Conservation (phyloP, 257 asterid species). For the Petunia axillaris region DNA sequence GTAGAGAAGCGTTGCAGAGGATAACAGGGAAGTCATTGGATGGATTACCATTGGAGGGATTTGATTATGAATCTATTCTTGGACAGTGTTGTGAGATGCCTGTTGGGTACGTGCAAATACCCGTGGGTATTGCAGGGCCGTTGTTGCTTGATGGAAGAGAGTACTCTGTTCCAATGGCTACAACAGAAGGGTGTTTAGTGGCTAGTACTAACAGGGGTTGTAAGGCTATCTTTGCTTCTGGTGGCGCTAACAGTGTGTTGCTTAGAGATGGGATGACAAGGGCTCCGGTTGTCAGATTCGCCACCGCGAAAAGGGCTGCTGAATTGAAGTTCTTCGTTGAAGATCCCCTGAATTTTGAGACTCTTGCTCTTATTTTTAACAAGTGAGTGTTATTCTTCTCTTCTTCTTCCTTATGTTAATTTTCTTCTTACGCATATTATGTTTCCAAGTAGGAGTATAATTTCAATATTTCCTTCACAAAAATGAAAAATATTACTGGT, state of each 20-base stretch:
- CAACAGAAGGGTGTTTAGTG: slow-evolving; percentile 64
- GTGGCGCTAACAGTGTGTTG: slow-evolving; percentile 52
- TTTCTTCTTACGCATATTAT: neutral
- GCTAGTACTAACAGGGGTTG: slow-evolving; percentile 73
- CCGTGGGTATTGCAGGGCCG: slow-evolving; percentile 69
- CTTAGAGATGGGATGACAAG: slow-evolving; percentile 62
- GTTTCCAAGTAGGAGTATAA: neutral
- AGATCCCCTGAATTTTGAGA: slow-evolving; percentile 49
- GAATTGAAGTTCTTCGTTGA: slow-evolving; percentile 58
- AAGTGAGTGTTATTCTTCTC: slow-evolving; percentile 38
- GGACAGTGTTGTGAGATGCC: slow-evolving; percentile 81
- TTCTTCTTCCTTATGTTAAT: neutral
- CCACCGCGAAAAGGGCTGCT: slow-evolving; percentile 52
- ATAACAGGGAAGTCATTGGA: slow-evolving; percentile 53
- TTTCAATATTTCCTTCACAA: neutral
- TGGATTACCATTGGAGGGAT: slow-evolving; percentile 61
- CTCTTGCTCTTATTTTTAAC: slow-evolving; percentile 51
- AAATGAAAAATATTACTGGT: neutral
- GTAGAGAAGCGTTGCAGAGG: slow-evolving; percentile 59
- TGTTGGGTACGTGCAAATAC: slow-evolving; percentile 63
- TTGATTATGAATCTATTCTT: slow-evolving; percentile 55
- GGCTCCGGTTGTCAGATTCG: slow-evolving; percentile 65
- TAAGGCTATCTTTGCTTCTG: slow-evolving; percentile 53
- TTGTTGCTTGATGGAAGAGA: slow-evolving; percentile 59
- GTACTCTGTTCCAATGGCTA: slow-evolving; percentile 63